phyloP scores from a whole-genome alignment of 768 basidiomycete genomes.

The Candolleomyces efflorescens region DNA sequence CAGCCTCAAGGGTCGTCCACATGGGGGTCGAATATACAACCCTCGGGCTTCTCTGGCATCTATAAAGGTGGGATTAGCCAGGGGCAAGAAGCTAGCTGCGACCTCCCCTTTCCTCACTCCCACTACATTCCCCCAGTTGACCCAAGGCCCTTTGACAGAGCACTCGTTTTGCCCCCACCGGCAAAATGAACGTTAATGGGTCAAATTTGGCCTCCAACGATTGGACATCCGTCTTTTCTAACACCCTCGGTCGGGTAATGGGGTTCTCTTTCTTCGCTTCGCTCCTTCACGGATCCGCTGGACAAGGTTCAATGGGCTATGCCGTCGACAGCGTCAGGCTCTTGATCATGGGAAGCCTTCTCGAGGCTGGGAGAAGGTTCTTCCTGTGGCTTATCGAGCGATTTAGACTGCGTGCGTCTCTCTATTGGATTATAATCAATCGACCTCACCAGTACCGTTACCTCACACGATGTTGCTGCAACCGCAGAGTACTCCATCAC shows the following conservation, averaged over 20 bases:
- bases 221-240: constrained; percentile 3
- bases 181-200: neutral
- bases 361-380: constrained; percentile 36
- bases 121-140: neutral
- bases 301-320: neutral
- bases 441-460: neutral
- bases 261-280: constrained; percentile 33
- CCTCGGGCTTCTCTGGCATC: constrained; percentile 5
- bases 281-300: constrained; percentile 15
- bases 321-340: constrained; percentile 24
- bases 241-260: constrained; percentile 23
- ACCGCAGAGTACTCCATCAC: constrained; percentile 38
- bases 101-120: neutral
- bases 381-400: constrained; percentile 32
- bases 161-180: neutral
- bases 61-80: neutral
- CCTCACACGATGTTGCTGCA: neutral
- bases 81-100: neutral
- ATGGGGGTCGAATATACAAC: neutral
- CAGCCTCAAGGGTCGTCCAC: neutral
- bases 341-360: constrained; percentile 31
- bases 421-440: neutral
- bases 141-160: neutral
- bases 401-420: constrained; percentile 33
- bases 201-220: neutral